phyloP scores from a whole-genome alignment of 116 monocot genomes.

The Iris pallida region DNA sequence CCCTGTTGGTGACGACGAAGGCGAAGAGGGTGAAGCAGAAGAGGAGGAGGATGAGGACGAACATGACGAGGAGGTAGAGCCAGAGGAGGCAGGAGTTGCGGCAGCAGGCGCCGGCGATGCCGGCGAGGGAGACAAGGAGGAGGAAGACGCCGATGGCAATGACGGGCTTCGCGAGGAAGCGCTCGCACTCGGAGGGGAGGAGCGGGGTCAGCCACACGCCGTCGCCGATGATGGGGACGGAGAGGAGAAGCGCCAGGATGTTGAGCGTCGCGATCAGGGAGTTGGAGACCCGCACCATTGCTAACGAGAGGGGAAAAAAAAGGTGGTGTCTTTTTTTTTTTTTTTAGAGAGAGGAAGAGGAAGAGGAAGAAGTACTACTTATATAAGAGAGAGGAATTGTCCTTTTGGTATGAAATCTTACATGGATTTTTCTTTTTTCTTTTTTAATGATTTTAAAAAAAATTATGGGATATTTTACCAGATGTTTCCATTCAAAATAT shows the following conservation, averaged over 20 bases:
- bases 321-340: too few species aligned
- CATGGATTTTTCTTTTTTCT: too few species aligned
- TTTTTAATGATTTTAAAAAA: too few species aligned
- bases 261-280: constrained; percentile 64
- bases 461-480: too few species aligned
- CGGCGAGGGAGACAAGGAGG: constrained; percentile 63
- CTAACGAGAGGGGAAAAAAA: background rate
- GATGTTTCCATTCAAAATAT: too few species aligned
- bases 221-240: constrained; percentile 56
- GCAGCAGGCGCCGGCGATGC: constrained; percentile 72
- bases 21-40: constrained; percentile 78
- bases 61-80: constrained; percentile 78
- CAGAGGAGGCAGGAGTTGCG: constrained; percentile 60
- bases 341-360: too few species aligned
- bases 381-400: too few species aligned
- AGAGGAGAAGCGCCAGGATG: constrained; percentile 50
- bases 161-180: constrained; percentile 49
- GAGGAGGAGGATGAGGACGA: constrained; percentile 62
- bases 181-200: constrained; percentile 59
- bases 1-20: constrained; percentile 83
- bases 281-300: constrained; percentile 60
- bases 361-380: too few species aligned
- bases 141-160: constrained; percentile 68
- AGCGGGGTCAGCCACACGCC: constrained; percentile 68
- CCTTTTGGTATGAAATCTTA: too few species aligned